Evolutionary conservation across 352 stramenopile species (phyloP).

Genomic region (Phytophthora brassicae): DNA sequence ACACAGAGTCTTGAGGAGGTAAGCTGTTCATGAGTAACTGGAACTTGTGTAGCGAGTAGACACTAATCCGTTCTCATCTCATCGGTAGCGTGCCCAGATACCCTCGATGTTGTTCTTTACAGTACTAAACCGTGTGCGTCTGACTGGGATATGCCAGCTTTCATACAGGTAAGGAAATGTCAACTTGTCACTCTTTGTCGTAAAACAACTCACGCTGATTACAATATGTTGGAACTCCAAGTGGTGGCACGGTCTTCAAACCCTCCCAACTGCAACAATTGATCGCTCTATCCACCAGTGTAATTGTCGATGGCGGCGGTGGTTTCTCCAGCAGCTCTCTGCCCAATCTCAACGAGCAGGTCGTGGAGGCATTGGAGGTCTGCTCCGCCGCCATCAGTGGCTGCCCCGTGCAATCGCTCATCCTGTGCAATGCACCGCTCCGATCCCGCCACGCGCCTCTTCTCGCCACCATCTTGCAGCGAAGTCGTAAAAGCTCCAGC

Average conservation of each 20-base stretch:
- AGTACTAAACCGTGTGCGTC: slow-evolving; percentile 65
- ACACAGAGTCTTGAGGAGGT: slow-evolving; percentile 57
- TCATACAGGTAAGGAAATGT: slow-evolving; percentile 55
- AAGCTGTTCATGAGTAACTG: not conserved
- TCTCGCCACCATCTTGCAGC: slow-evolving; percentile 39
- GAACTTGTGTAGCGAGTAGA: not conserved
- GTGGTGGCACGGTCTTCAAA: slow-evolving; percentile 44
- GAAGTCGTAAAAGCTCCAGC: slow-evolving; percentile 27
- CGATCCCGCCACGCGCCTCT: slow-evolving; percentile 30
- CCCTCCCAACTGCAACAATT: slow-evolving; percentile 55
- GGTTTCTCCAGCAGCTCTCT: slow-evolving; percentile 6
- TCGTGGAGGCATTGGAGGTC: slow-evolving; percentile 49
- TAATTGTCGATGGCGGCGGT: slow-evolving; percentile 57
- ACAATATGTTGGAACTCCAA: slow-evolving; percentile 16
- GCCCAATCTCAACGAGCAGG: slow-evolving; percentile 46
- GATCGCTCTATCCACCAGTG: slow-evolving; percentile 50
- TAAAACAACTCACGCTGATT: not conserved
- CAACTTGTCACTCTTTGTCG: too few relatives aligned
- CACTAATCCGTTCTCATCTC: slow-evolving; percentile 5
- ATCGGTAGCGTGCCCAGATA: slow-evolving; percentile 48
- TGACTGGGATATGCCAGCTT: slow-evolving; percentile 66
- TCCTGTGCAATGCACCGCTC: slow-evolving; percentile 68
- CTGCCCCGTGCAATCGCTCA: slow-evolving; percentile 59
- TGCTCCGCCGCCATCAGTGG: slow-evolving; percentile 10
- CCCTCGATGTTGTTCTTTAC: slow-evolving; percentile 74